phyloP scores from a whole-genome alignment of 805 yeast species.

The Ogataea glucozyma region DNA sequence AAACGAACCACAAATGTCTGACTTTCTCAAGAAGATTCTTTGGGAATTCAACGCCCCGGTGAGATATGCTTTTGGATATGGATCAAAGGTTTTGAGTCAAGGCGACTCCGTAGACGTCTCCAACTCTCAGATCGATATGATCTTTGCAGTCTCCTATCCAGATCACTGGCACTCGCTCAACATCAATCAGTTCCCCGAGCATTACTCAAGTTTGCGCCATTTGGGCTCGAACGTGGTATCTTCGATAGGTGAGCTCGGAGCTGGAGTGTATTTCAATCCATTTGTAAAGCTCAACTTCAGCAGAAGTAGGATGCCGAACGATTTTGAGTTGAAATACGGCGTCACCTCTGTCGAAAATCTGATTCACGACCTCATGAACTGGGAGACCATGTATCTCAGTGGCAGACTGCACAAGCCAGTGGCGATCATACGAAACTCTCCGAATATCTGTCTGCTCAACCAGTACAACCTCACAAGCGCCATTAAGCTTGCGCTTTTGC shows the following conservation, averaged over 20 bases:
- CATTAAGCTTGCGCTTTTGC: constrained; percentile 62
- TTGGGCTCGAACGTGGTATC: constrained; percentile 63
- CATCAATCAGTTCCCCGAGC: constrained; percentile 63
- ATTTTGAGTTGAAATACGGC: constrained; percentile 72
- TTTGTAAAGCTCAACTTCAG: constrained; percentile 58
- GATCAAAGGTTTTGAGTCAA: constrained; percentile 90
- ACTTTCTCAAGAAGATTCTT: constrained; percentile 49
- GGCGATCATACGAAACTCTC: constrained; percentile 64
- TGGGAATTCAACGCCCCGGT: constrained; percentile 70
- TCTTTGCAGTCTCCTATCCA: constrained; percentile 77
- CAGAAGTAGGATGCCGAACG: constrained; percentile 34
- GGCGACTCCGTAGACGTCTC: constrained; percentile 40
- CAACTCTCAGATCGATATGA: constrained; percentile 78
- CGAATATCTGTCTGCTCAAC: constrained; percentile 63
- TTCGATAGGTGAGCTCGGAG: constrained; percentile 67
- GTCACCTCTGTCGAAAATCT: constrained; percentile 66
- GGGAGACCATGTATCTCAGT: constrained; percentile 85
- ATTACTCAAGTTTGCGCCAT: constrained; percentile 68
- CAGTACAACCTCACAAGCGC: constrained; percentile 80
- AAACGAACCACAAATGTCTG: constrained; percentile 43
- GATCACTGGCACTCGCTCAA: constrained; percentile 77
- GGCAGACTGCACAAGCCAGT: constrained; percentile 96
- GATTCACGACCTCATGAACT: constrained; percentile 69
- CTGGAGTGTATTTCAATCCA: constrained; percentile 94
- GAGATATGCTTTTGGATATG: constrained; percentile 86